Conservation (phyloP, 805 yeast species). For the Sugiyamaella americana region DNA sequence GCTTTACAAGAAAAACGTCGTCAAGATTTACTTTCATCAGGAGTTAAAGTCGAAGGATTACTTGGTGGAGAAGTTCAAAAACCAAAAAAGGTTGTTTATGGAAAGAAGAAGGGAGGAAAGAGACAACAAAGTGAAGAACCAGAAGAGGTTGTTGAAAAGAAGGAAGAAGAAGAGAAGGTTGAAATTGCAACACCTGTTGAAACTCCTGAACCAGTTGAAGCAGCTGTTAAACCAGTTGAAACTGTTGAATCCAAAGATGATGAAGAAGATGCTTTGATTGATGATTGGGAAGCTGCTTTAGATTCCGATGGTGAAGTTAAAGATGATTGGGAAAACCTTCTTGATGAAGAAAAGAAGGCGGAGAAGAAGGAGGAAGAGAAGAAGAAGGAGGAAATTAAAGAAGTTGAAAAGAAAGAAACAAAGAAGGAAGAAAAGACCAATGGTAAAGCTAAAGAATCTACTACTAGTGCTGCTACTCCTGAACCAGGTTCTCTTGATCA, state of each 20-base stretch:
- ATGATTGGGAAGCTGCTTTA: constrained; percentile 76
- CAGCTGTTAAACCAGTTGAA: background rate
- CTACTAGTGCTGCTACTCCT: constrained; percentile 11
- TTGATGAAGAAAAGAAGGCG: constrained; percentile 18
- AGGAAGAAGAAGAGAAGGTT: constrained; percentile 2
- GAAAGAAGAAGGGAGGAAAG: constrained; percentile 33
- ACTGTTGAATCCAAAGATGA: background rate
- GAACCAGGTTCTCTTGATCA: constrained; percentile 20
- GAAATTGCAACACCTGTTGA: background rate
- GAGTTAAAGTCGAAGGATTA: constrained; percentile 72
- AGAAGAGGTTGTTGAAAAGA: constrained; percentile 14
- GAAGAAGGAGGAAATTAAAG: constrained; percentile 15
- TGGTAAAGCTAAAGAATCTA: constrained; percentile 2
- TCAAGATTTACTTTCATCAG: constrained; percentile 70
- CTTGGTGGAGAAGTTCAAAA: constrained; percentile 43
- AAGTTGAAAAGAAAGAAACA: constrained; percentile 23
- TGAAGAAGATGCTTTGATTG: constrained; percentile 46
- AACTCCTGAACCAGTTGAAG: background rate
- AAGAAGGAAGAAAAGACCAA: constrained; percentile 20
- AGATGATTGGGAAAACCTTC: constrained; percentile 27
- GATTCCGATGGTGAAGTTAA: constrained; percentile 50
- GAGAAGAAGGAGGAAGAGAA: constrained; percentile 15
- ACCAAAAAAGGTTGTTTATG: constrained; percentile 47
- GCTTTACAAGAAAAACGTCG: constrained; percentile 82
- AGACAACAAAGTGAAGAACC: constrained; percentile 24